These are phyloP conservation scores for Zygoascus meyerae DNA, from an alignment of 1,139 yeast species.

Conservation along the genomic window DNA sequence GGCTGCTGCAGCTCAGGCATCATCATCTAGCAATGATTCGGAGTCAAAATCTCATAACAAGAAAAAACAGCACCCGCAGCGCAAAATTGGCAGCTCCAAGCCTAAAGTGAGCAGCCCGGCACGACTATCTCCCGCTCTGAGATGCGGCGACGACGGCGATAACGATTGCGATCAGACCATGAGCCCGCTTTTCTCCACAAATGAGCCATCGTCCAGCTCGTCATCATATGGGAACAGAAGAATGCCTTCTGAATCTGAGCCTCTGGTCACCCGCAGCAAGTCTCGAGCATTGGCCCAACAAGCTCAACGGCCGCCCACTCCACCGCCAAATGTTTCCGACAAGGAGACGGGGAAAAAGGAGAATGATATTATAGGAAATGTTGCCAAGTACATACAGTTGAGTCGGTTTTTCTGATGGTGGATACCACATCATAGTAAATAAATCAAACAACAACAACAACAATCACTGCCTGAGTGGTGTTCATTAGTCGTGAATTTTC, in stretches of 20 bases:
- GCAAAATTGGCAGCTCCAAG: slow-evolving; percentile 8
- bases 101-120: slow-evolving; percentile 1
- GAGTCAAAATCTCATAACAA: slow-evolving; percentile 1
- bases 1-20: slow-evolving; percentile 14
- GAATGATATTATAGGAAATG: slow-evolving; percentile 16
- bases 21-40: slow-evolving; percentile 5
- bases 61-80: slow-evolving; percentile 10
- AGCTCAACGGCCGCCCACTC: slow-evolving; percentile 7
- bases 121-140: slow-evolving; percentile 4
- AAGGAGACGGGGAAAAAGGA: slow-evolving; percentile 3
- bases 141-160: background rate
- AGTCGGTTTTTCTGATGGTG: slow-evolving; percentile 19
- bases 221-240: slow-evolving; percentile 4
- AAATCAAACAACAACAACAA: background rate
- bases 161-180: background rate
- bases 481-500: too few species aligned
- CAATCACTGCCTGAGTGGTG: too few species aligned
- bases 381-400: slow-evolving; percentile 21
- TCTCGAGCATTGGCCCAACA: slow-evolving; percentile 8
- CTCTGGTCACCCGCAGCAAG: slow-evolving; percentile 11
- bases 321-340: slow-evolving; percentile 4
- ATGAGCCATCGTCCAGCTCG: slow-evolving; percentile 1
- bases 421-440: background rate
- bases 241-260: slow-evolving; percentile 11
- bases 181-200: slow-evolving; percentile 2